phyloP scores from a whole-genome alignment of 2,329 filamentous ascomycete species.

The Trichoderma gracile region DNA sequence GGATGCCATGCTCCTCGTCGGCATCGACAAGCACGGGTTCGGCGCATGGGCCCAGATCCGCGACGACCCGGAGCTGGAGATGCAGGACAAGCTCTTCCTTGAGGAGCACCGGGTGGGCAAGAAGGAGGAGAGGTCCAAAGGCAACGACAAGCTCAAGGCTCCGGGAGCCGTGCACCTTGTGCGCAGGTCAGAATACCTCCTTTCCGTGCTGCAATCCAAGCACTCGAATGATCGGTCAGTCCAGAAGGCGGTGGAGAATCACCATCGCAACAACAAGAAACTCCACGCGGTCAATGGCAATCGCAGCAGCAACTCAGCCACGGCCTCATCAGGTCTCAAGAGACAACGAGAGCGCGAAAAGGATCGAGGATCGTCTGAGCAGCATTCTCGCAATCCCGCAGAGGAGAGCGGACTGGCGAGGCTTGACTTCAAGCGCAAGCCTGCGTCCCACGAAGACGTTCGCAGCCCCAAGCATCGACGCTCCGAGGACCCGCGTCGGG shows the following conservation, averaged over 20 bases:
- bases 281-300: slow-evolving; percentile 57
- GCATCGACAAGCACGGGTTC: slow-evolving; percentile 90
- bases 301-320: slow-evolving; percentile 69
- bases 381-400: slow-evolving; percentile 52
- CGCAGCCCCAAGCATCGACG: slow-evolving; percentile 48
- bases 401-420: slow-evolving; percentile 55
- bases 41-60: slow-evolving; percentile 94
- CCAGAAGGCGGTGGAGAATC: slow-evolving; percentile 82
- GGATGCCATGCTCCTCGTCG: slow-evolving; percentile 95
- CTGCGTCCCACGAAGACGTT: slow-evolving; percentile 51
- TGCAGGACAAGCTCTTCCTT: slow-evolving; percentile 89
- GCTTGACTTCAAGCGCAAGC: slow-evolving; percentile 62
- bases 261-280: slow-evolving; percentile 94
- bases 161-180: slow-evolving; percentile 97
- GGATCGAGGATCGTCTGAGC: slow-evolving; percentile 43
- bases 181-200: slow-evolving; percentile 87
- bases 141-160: slow-evolving; percentile 78
- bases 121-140: slow-evolving; percentile 86
- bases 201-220: slow-evolving; percentile 88
- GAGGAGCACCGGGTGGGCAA: slow-evolving; percentile 98
- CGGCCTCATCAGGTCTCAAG: slow-evolving; percentile 55
- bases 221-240: slow-evolving; percentile 75
- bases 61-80: slow-evolving; percentile 82
- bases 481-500: slow-evolving; percentile 43
- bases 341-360: slow-evolving; percentile 52